phyloP scores from a whole-genome alignment of 768 basidiomycete genomes.

The Mycena polygramma region DNA sequence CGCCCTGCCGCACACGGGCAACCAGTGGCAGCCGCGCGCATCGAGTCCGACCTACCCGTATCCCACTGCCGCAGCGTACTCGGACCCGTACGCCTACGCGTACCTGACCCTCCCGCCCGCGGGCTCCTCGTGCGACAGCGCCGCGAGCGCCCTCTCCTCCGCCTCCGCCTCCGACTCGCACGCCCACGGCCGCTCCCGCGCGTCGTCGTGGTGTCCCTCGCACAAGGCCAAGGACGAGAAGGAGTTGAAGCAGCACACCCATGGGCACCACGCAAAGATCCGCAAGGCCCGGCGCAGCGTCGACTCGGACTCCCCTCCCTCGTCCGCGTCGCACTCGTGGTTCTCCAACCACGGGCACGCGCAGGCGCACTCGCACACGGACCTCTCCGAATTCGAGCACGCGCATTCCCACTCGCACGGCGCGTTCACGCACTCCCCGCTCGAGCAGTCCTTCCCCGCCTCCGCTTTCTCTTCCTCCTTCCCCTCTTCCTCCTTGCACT shows the following conservation, averaged over 20 bases:
- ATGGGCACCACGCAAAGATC: conserved; percentile 20
- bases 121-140: conserved; percentile 14
- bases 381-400: no score
- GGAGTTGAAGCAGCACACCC: background rate
- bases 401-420: no score
- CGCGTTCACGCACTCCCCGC: no score
- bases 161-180: background rate
- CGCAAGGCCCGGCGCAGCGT: conserved; percentile 31
- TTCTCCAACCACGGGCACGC: no score
- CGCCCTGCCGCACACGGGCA: conserved; percentile 18
- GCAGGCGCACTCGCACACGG: no score
- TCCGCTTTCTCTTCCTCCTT: background rate
- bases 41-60: conserved; percentile 34
- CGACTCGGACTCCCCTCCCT: conserved; percentile 8
- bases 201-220: background rate
- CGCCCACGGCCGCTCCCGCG: background rate
- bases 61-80: background rate
- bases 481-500: background rate
- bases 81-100: conserved; percentile 1
- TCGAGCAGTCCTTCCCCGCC: background rate
- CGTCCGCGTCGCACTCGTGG: background rate
- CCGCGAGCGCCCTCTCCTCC: background rate
- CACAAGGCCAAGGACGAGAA: background rate
- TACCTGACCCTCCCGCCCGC: background rate
- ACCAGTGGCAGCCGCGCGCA: conserved; percentile 31